Base-by-base conservation (phyloP, 208 protist species). In the Acanthamoeba polyphaga region DNA sequence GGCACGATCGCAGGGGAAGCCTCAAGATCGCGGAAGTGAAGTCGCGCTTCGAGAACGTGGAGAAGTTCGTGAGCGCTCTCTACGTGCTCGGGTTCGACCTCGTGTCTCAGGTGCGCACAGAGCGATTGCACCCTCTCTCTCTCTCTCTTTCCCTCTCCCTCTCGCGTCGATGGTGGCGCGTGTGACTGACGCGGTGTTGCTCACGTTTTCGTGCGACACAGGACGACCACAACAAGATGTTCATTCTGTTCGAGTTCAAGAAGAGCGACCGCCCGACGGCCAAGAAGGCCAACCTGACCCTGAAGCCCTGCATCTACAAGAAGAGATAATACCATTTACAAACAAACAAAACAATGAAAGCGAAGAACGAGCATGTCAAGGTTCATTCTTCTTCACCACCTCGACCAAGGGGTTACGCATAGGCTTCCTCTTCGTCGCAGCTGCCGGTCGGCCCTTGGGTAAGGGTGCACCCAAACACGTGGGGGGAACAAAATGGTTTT, bases 271-370 rank as follows among this genome's bases (percentile, higher is more conserved):
- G 98, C 78, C 92, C 66, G 24, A 62, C 97, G 64, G 94, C 97
- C 58, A 91, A 94, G 2, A 97, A 98, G 88, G 89, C 94, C 3
- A 97, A 97, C 19, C 58, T 91, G 3, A 58, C 98, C 27, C 96
- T 99, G 15, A 97, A 99, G 89, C 98, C 98, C 13, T 99, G 98
- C 82, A 89, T 99, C 24, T 99, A 99, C 96, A 99, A 99, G 95
- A 99, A 99, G 94, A 97, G 98, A 46, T 99, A 97, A 38, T 46
- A 27, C 10, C 15, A 0, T 82, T 2, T 1, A 38, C 34, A 78
- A 78, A 78, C 15, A 29, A 84, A 8, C 1, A 87, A 60, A 88
- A n/a, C 24, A 88, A 64, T 19, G 29, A 88, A 62, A 53, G 64
- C 34, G 55, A 60, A 60, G 12, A 24, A 60, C 6, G 19, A 60